A percentile compares a stretch with the other conserved stretches of the same genome.
phyloP scores from a whole-genome alignment of 1,139 yeast genomes.

The Suzukiozyma palmioleophila region DNA sequence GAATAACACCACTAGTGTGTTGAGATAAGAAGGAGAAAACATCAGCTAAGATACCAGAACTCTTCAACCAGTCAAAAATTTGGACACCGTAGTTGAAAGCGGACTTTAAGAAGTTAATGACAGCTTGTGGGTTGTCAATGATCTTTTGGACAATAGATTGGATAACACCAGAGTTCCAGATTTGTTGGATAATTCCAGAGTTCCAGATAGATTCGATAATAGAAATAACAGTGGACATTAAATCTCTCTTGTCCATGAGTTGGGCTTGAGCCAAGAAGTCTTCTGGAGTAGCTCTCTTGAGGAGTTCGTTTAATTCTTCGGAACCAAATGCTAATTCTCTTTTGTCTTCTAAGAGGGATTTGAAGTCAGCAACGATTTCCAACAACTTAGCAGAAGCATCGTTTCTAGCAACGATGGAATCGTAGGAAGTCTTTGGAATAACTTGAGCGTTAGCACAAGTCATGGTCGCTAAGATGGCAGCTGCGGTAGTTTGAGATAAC shows the following conservation, averaged over 20 bases:
- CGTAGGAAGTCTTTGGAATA: constrained; percentile 6
- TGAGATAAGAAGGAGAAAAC: constrained; percentile 27
- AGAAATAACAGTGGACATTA: constrained; percentile 23
- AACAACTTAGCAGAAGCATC: constrained; percentile 31
- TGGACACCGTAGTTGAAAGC: constrained; percentile 32
- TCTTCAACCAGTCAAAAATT: constrained; percentile 36
- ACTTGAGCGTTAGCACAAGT: constrained; percentile 38
- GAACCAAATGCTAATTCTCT: constrained; percentile 33
- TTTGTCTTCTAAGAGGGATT: constrained; percentile 24
- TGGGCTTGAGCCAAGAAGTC: constrained; percentile 21
- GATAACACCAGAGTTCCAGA: constrained; percentile 43
- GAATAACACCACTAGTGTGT: constrained; percentile 34
- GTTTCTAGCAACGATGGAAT: constrained; percentile 28
- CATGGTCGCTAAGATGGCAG: constrained; percentile 41
- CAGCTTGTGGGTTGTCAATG: constrained; percentile 32
- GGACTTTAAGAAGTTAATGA: constrained; percentile 27
- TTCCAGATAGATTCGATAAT: constrained; percentile 34
- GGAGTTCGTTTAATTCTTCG: constrained; percentile 34
- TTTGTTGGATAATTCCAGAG: constrained; percentile 40
- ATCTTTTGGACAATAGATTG: constrained; percentile 30
- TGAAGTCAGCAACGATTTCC: constrained; percentile 31
- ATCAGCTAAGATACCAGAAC: constrained; percentile 31
- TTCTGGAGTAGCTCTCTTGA: constrained; percentile 33
- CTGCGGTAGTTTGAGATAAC: constrained; percentile 38
- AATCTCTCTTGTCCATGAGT: constrained; percentile 9